A percentile compares a stretch with the other conserved stretches of the same genome.
Conservation (phyloP, 495 filamentous ascomycete genomes). For the Penicillium subrubescens region DNA sequence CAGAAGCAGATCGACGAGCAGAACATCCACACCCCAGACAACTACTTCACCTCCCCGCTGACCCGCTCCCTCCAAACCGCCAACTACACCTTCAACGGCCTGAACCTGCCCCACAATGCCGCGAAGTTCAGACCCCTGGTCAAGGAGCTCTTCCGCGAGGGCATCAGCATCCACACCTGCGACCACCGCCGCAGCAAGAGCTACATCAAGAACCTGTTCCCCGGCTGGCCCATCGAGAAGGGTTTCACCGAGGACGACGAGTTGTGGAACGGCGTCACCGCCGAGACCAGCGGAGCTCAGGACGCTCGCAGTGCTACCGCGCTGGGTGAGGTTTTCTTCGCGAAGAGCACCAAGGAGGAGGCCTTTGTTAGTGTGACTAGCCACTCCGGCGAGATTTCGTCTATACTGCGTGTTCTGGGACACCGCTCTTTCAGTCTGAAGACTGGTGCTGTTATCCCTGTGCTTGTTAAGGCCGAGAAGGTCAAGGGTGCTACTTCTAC, state of each 20-base stretch:
- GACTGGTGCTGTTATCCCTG: constrained; percentile 72
- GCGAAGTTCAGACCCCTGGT: constrained; percentile 60
- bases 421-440: constrained; percentile 62
- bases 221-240: constrained; percentile 60
- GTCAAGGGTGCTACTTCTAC: constrained; percentile 22
- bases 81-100: constrained; percentile 58
- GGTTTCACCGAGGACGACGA: constrained; percentile 65
- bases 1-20: constrained; percentile 49
- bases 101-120: constrained; percentile 49
- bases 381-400: constrained; percentile 67
- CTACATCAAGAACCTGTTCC: constrained; percentile 60
- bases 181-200: constrained; percentile 63
- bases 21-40: constrained; percentile 63
- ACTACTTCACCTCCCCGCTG: constrained; percentile 70
- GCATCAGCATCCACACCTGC: constrained; percentile 76
- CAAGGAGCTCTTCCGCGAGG: constrained; percentile 73
- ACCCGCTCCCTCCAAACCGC: constrained; percentile 68
- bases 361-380: constrained; percentile 68
- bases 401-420: constrained; percentile 58
- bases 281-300: constrained; percentile 57
- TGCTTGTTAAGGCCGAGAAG: constrained; percentile 61
- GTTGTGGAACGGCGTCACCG: constrained; percentile 58
- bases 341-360: constrained; percentile 30
- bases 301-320: constrained; percentile 54
- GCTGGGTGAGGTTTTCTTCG: constrained; percentile 65